Conservation (phyloP, 768 basidiomycete species). For the Suillus discolor region DNA sequence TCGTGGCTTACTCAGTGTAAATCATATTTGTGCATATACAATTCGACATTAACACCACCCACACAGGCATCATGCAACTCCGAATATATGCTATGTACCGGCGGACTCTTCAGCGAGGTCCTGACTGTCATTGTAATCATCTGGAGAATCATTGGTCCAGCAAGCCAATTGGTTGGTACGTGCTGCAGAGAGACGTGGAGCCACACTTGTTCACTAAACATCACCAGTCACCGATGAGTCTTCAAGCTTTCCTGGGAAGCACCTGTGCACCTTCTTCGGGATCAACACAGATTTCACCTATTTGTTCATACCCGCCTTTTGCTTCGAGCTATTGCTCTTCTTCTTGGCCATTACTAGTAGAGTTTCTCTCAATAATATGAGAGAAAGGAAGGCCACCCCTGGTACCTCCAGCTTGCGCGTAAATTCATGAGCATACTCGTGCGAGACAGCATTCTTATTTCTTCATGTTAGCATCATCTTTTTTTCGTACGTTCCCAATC, state of each 20-base stretch:
- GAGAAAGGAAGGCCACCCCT: not conserved
- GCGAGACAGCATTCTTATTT: slow-evolving; percentile 35
- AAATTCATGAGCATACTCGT: slow-evolving; percentile 23
- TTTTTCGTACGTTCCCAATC: not conserved
- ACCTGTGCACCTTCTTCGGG: slow-evolving; percentile 27
- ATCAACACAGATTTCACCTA: slow-evolving; percentile 24
- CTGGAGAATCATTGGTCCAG: slow-evolving; percentile 29
- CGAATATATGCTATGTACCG: slow-evolving; percentile 37
- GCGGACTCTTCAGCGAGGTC: slow-evolving; percentile 29
- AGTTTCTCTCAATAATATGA: slow-evolving; percentile 18
- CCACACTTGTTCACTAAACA: not conserved
- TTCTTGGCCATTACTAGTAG: slow-evolving; percentile 23
- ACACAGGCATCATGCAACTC: slow-evolving; percentile 33
- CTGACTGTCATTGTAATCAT: slow-evolving; percentile 26
- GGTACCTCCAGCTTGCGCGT: slow-evolving; percentile 11
- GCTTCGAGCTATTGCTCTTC: slow-evolving; percentile 30
- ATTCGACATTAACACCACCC: slow-evolving; percentile 3
- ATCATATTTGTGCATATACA: not conserved
- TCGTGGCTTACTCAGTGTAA: slow-evolving; percentile 35
- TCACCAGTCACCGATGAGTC: slow-evolving; percentile 13
- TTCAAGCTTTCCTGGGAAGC: slow-evolving; percentile 1
- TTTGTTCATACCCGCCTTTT: slow-evolving; percentile 33
- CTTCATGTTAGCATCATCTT: slow-evolving; percentile 26
- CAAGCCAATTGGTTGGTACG: slow-evolving; percentile 11
- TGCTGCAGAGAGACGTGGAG: not conserved